Conservation (phyloP, 805 yeast genomes). For the Lipomyces sp. region DNA sequence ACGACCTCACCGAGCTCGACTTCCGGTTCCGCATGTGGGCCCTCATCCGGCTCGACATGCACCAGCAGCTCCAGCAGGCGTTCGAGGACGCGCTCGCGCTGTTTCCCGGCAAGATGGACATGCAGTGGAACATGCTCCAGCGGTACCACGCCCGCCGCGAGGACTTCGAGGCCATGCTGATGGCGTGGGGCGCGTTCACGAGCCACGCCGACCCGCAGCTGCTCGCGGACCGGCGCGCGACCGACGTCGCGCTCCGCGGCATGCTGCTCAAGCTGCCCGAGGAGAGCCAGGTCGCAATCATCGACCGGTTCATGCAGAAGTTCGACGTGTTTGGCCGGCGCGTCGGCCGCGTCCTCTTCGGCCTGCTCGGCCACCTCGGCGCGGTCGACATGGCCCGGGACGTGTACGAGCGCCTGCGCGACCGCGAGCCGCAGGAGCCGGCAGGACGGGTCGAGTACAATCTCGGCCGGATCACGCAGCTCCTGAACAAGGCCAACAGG, state of each 20-base stretch:
- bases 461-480: constrained; percentile 3
- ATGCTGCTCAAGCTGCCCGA: constrained; percentile 3
- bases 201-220: constrained; percentile 10
- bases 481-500: not conserved
- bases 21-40: constrained; percentile 25
- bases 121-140: constrained; percentile 18
- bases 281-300: not conserved
- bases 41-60: constrained; percentile 9
- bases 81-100: not conserved
- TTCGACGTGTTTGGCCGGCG: constrained; percentile 9
- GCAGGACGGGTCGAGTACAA: no score
- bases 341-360: constrained; percentile 7
- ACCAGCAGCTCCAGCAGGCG: constrained; percentile 6
- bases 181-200: constrained; percentile 9
- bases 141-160: constrained; percentile 3
- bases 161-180: constrained; percentile 7
- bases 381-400: constrained; percentile 9
- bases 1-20: constrained; percentile 17
- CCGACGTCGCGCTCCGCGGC: constrained; percentile 3
- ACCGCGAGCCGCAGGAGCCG: constrained; percentile 1
- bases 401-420: constrained; percentile 3
- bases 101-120: constrained; percentile 6
- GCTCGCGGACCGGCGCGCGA: not conserved
- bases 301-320: not conserved
- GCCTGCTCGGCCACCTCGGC: constrained; percentile 7